A percentile compares a stretch with the other conserved stretches of the same genome.
Evolutionary conservation across 345 rosid genomes (phyloP).

Genomic region (Salix caprea): DNA sequence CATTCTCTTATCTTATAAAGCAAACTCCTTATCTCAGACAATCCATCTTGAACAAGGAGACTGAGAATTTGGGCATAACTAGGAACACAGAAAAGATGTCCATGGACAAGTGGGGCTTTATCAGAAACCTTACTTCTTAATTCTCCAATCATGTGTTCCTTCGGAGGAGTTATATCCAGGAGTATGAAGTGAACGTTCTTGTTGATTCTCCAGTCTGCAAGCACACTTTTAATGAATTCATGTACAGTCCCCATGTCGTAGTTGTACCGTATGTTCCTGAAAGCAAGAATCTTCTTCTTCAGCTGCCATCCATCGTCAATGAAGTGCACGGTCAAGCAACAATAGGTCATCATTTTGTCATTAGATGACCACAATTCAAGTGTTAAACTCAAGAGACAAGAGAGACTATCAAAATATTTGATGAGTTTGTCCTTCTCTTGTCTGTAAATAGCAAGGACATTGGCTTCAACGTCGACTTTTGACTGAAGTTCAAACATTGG

Average conservation of each 20-base stretch:
- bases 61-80: neutral
- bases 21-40: neutral
- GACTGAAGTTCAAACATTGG: neutral
- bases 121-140: neutral
- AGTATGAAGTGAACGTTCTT: neutral
- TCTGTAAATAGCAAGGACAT: neutral
- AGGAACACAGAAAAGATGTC: neutral
- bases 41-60: neutral
- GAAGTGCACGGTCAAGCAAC: neutral
- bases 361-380: neutral
- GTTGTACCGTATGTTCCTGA: neutral
- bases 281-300: neutral
- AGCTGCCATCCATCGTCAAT: neutral
- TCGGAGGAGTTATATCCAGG: neutral
- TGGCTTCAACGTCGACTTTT: neutral
- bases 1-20: neutral
- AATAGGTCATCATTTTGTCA: neutral
- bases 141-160: neutral
- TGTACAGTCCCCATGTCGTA: neutral
- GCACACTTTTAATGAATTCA: neutral
- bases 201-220: neutral
- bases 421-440: neutral
- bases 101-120: neutral
- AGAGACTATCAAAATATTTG: neutral
- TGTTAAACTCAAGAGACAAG: neutral